Evolutionary conservation across 768 basidiomycete genomes (phyloP), one percentile per base, ranked within the genome.

Genomic region (Ramaria rubella): DNA sequence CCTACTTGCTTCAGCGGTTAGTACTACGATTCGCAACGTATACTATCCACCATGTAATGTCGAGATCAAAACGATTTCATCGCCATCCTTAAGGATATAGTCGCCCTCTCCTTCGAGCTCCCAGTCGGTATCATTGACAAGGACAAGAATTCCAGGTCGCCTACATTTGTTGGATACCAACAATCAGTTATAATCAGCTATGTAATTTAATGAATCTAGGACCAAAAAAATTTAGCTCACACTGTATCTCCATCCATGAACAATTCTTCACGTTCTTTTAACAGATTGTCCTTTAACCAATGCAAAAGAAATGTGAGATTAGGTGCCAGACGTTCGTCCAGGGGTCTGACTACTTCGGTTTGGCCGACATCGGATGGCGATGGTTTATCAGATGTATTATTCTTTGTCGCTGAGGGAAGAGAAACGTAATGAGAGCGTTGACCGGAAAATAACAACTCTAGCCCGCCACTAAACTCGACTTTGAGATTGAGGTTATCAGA

Each of bases 41-140:
- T 27, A 9, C 56, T 55, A 95, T 54, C 94, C 93, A 2, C 95
- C 95, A 64, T 98, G 95, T 49, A 98, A 71, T 0, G 94, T 97
- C 21, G 92, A 95, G 59, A 99, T 98, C 69, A 99, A 95, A 15
- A 97, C 91, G 59, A 98, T 80, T 72, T 94, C 90, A 67, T 99
- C 96, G 0, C 81, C 77, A 30, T 83, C 73, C 67, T 87, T 73
- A 57, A 98, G 72, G 60, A 72, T 75, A 67, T 95, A 96, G 5
- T 88, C 85, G 21, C 90, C 85, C 68, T 97, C 95, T 31, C 92
- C 93, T 68, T 97, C 95, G 5, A 98, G 76, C 69, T 98, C 94
- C 95, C 95, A 97, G 64, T 98, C 95, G 1, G 90, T 90, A 63
- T 95, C 90, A 65, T 98, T 98, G 53, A 99, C 82, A n/a, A 99